Base-by-base conservation (phyloP, 2,329 filamentous ascomycete genomes). In the Magnaporthiopsis incrustans region DNA sequence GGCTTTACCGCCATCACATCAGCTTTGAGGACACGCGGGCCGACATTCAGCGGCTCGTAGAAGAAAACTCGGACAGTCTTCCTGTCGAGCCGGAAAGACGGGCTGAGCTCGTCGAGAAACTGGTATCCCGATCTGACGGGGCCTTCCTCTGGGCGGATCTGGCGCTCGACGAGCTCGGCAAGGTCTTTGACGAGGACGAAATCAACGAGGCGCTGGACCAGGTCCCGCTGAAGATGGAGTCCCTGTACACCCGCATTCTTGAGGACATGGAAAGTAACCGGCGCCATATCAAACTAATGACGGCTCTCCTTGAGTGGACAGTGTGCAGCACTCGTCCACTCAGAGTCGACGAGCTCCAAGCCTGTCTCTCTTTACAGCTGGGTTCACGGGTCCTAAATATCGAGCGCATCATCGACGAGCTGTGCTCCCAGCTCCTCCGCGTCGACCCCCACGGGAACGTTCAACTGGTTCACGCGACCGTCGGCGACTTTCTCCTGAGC, bases 381-480 rank as follows among this genome's bases (percentile, higher is more conserved):
- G 35, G 14, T 18, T 38, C 35, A 38, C 35, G 35, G 14, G 35
- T 38, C 14, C 35, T 38, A 4, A 38, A 38, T 38, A n/a, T 66
- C 5, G 26, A 62, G 32, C 64, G 71, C 56, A 69, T 69, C 63
- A 70, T 74, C 32, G 64, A 63, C 25, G 65, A 67, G 22, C 67
- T 74, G 1, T 76, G 74, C 64, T 73, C 75, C 8, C 73, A 78
- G 61, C 69, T 78, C 32, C 72, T 77, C 4, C 63, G 67, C 15
- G 67, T 78, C 22, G 74, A 77, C 64, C 71, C 69, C 30, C 67
- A 67, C n/a, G 67, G 67, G 11, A 70, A 65, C 57, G 69, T 77
- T 2, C 69, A 74, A 32, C 72, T 78, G 68, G 68, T 77, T 32
- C 77, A 79, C 66, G 70, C 74, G 58, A 78, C 77, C n/a, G 76